Conservation (phyloP, 2,329 filamentous ascomycete species). For the Aspergillus sojae region DNA sequence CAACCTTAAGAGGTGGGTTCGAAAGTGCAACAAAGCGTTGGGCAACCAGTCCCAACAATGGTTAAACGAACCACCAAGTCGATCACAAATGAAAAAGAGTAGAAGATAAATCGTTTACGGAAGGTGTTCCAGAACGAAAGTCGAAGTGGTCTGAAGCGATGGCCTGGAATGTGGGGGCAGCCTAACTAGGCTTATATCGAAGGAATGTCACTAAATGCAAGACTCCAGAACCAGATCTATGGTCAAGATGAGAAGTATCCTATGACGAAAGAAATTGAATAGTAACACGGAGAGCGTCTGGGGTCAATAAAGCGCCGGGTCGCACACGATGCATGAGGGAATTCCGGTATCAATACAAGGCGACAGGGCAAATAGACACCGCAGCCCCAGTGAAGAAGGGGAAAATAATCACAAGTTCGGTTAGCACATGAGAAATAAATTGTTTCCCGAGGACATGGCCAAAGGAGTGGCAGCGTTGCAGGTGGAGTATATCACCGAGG, state of each 20-base stretch:
- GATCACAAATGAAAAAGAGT: conserved; percentile 2
- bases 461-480: neutral
- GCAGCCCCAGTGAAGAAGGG: neutral
- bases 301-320: neutral
- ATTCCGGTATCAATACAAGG: neutral
- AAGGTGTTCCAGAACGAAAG: conserved; percentile 3
- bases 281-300: neutral
- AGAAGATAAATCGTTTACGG: conserved; percentile 1
- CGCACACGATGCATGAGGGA: neutral
- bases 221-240: neutral
- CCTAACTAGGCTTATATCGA: conserved; percentile 7
- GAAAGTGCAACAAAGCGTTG: neutral
- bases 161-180: conserved; percentile 23
- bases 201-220: conserved; percentile 3
- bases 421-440: neutral
- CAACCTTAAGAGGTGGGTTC: neutral
- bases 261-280: conserved; percentile 3
- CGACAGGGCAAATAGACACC: neutral
- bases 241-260: neutral
- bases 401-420: neutral
- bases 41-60: conserved; percentile 17
- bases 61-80: neutral
- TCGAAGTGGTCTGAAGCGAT: conserved; percentile 12
- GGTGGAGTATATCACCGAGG: neutral
- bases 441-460: neutral